A percentile compares a stretch with the other conserved stretches of the same genome.
phyloP scores from a whole-genome alignment of 176 grass and related monocot genomes.

The Musa acuminata region DNA sequence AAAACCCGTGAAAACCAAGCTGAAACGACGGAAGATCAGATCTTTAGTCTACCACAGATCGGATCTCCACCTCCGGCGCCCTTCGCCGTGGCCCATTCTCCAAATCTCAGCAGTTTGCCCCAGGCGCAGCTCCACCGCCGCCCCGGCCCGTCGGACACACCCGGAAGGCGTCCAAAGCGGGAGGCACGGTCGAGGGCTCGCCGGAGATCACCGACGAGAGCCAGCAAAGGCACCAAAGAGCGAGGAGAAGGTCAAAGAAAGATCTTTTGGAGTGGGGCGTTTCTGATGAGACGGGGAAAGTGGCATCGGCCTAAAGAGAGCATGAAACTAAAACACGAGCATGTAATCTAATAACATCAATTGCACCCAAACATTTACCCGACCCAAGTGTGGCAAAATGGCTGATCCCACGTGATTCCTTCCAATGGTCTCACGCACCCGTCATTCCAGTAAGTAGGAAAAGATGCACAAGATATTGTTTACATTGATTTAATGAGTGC shows the following conservation, averaged over 20 bases:
- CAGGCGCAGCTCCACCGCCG: background rate
- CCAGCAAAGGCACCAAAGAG: background rate
- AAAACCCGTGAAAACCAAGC: background rate
- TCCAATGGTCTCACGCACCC: background rate
- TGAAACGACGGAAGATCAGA: background rate
- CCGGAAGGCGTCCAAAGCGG: no score
- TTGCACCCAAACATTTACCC: background rate
- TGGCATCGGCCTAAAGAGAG: background rate
- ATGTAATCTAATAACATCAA: background rate
- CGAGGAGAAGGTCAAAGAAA: background rate
- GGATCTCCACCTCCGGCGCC: background rate
- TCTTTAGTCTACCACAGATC: slow-evolving; percentile 2
- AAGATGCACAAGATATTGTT: no score
- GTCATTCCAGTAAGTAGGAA: background rate
- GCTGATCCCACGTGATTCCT: no score
- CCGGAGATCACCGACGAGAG: background rate
- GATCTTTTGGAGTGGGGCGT: background rate
- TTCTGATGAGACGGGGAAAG: background rate
- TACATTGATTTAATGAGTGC: no score
- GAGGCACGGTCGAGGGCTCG: background rate
- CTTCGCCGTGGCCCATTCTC: slow-evolving; percentile 1
- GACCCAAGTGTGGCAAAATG: no score
- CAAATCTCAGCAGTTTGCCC: background rate
- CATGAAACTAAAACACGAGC: background rate
- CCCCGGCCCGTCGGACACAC: no score